Percentiles rank a stretch among this genome's conserved stretches.
These are phyloP conservation scores for Penicillium paneum DNA, from an alignment of 2,329 filamentous ascomycete genomes.

Conservation along the genomic window DNA sequence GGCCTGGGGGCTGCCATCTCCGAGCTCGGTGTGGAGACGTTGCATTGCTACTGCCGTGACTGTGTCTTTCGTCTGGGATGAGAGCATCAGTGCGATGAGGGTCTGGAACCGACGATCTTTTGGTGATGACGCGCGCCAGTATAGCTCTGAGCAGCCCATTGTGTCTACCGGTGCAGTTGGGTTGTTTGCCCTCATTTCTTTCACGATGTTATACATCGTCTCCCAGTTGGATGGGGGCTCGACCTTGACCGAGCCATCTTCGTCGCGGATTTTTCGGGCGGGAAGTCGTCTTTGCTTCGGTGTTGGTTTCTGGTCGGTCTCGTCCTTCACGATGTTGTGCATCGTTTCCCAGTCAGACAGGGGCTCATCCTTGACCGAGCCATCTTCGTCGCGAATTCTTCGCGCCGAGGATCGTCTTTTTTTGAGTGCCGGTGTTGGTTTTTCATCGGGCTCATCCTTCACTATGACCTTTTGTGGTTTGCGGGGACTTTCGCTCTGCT, in stretches of 20 bases:
- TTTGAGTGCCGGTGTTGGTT: slow-evolving; percentile 27
- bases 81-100: slow-evolving; percentile 83
- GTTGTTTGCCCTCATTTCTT: slow-evolving; percentile 70
- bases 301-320: slow-evolving; percentile 19
- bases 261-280: slow-evolving; percentile 40
- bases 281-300: slow-evolving; percentile 39
- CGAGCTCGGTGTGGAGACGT: slow-evolving; percentile 71
- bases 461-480: slow-evolving; percentile 23
- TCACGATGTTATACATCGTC: slow-evolving; percentile 71
- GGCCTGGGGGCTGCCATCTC: slow-evolving; percentile 17
- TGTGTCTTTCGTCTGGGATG: slow-evolving; percentile 89
- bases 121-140: slow-evolving; percentile 43
- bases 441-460: slow-evolving; percentile 27
- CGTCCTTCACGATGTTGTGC: slow-evolving; percentile 56
- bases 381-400: slow-evolving; percentile 39
- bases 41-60: slow-evolving; percentile 81
- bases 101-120: slow-evolving; percentile 76
- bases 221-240: slow-evolving; percentile 78
- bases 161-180: slow-evolving; percentile 82
- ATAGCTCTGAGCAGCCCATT: slow-evolving; percentile 75
- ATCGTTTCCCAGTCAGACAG: slow-evolving; percentile 81
- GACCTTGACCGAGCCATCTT: slow-evolving; percentile 36
- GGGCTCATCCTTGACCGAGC: slow-evolving; percentile 47
- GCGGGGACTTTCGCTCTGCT: slow-evolving; percentile 6
- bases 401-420: slow-evolving; percentile 42